Conservation (phyloP, 2,329 filamentous ascomycete genomes). For the Verruconis gallopava region DNA sequence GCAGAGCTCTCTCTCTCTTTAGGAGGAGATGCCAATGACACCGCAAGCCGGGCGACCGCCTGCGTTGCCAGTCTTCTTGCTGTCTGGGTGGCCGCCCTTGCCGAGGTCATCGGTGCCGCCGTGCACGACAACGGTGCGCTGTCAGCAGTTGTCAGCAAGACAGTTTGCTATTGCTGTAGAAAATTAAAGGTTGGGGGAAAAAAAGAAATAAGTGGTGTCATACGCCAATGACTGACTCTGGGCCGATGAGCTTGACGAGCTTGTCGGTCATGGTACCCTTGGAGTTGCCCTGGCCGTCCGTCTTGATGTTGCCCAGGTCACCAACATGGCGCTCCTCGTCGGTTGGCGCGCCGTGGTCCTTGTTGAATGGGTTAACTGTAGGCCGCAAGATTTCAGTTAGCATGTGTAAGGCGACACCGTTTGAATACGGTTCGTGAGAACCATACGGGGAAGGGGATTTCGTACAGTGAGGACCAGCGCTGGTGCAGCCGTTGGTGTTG, state of each 20-base stretch:
- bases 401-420: slow-evolving; percentile 1
- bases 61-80: slow-evolving; percentile 96
- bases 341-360: slow-evolving; percentile 77
- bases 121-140: slow-evolving; percentile 94
- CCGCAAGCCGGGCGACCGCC: slow-evolving; percentile 89
- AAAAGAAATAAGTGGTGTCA: slow-evolving; percentile 17
- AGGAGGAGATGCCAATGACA: slow-evolving; percentile 80
- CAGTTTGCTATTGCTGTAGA: too few relatives aligned
- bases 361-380: slow-evolving; percentile 77
- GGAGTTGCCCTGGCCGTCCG: slow-evolving; percentile 81
- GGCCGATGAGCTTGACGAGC: slow-evolving; percentile 88
- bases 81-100: slow-evolving; percentile 83
- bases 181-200: not conserved
- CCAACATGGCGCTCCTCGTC: slow-evolving; percentile 87
- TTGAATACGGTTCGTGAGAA: not conserved
- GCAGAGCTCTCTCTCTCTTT: too few relatives aligned
- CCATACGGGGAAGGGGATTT: slow-evolving; percentile 13
- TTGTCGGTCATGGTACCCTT: slow-evolving; percentile 69
- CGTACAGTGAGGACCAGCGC: slow-evolving; percentile 93
- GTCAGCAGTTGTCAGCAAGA: slow-evolving; percentile 14
- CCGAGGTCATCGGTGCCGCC: slow-evolving; percentile 93
- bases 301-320: slow-evolving; percentile 95
- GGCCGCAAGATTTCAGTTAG: slow-evolving; percentile 2
- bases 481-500: slow-evolving; percentile 99
- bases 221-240: slow-evolving; percentile 89